A percentile compares a stretch with the other conserved stretches of the same genome.
Evolutionary conservation across 768 basidiomycete genomes (phyloP).

Genomic region (Phylloporus scabripes): DNA sequence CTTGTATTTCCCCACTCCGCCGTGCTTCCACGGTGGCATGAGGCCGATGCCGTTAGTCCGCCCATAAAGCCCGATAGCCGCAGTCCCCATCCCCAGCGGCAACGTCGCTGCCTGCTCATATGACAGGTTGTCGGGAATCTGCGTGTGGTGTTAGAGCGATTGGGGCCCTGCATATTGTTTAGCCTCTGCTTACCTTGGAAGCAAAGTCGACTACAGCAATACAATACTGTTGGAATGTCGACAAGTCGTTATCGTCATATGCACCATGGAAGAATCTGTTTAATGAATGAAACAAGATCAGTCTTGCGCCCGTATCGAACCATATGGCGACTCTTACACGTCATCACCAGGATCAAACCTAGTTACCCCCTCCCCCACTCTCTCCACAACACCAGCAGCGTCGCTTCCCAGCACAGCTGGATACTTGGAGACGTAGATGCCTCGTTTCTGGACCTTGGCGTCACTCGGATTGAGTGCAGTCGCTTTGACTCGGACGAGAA

Average conservation of each 20-base stretch:
- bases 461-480: conserved; percentile 51
- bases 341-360: conserved; percentile 47
- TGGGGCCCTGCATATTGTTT: neutral
- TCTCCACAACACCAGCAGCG: conserved; percentile 46
- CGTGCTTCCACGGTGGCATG: conserved; percentile 34
- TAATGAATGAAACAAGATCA: conserved; percentile 21
- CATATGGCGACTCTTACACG: conserved; percentile 36
- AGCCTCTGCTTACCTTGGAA: conserved; percentile 31
- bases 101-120: conserved; percentile 47
- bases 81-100: conserved; percentile 45
- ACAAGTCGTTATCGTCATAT: conserved; percentile 34
- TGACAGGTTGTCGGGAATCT: conserved; percentile 44
- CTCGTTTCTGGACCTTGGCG: conserved; percentile 44
- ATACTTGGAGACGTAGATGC: conserved; percentile 35
- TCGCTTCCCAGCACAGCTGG: conserved; percentile 47
- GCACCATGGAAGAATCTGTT: conserved; percentile 38
- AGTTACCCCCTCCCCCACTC: conserved; percentile 47
- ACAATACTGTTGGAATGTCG: conserved; percentile 43
- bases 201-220: conserved; percentile 36
- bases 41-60: conserved; percentile 38
- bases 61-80: conserved; percentile 46
- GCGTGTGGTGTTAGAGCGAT: conserved; percentile 7
- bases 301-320: conserved; percentile 8
- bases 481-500: conserved; percentile 44
- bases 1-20: conserved; percentile 36